Percentiles rank a stretch among this genome's conserved stretches.
phyloP scores from a whole-genome alignment of 1,284 basidiomycete species.

The Naganishia liquefaciens region DNA sequence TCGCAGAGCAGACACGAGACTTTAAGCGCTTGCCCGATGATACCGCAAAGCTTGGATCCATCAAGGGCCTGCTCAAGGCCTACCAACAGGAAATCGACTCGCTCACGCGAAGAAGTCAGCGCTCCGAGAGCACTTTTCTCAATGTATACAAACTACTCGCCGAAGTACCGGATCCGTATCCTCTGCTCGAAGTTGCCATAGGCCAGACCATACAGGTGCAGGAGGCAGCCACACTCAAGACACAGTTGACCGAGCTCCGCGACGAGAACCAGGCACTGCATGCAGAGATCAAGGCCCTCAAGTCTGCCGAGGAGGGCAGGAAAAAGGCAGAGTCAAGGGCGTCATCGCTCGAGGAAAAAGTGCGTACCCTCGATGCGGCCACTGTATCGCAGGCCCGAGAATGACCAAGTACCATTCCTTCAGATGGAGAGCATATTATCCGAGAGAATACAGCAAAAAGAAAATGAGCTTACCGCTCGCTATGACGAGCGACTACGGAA shows the following conservation, averaged over 20 bases:
- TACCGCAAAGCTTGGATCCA: constrained; percentile 75
- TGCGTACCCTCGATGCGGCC: constrained; percentile 42
- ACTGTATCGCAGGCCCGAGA: constrained; percentile 5
- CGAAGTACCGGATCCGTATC: constrained; percentile 94
- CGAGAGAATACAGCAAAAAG: constrained; percentile 82
- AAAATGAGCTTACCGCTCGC: constrained; percentile 91
- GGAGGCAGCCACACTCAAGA: constrained; percentile 72
- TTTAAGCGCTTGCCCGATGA: constrained; percentile 87
- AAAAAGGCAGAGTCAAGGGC: constrained; percentile 72
- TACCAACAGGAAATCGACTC: constrained; percentile 96
- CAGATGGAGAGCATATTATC: constrained; percentile 90
- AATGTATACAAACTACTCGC: constrained; percentile 90
- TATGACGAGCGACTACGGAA: constrained; percentile 94
- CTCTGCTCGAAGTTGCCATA: constrained; percentile 87
- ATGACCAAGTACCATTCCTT: constrained; percentile 6
- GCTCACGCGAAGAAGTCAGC: constrained; percentile 86
- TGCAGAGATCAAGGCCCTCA: constrained; percentile 66
- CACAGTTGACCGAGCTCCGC: constrained; percentile 67
- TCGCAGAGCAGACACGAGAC: constrained; percentile 92
- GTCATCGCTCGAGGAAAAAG: constrained; percentile 81
- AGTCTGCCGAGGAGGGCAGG: constrained; percentile 68
- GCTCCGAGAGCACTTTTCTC: constrained; percentile 89
- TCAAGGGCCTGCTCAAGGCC: constrained; percentile 87
- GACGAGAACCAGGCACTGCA: constrained; percentile 78
- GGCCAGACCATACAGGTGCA: constrained; percentile 86